Conservation (phyloP, 176 grass and related monocot genomes). For the Triticum dicoccoides region DNA sequence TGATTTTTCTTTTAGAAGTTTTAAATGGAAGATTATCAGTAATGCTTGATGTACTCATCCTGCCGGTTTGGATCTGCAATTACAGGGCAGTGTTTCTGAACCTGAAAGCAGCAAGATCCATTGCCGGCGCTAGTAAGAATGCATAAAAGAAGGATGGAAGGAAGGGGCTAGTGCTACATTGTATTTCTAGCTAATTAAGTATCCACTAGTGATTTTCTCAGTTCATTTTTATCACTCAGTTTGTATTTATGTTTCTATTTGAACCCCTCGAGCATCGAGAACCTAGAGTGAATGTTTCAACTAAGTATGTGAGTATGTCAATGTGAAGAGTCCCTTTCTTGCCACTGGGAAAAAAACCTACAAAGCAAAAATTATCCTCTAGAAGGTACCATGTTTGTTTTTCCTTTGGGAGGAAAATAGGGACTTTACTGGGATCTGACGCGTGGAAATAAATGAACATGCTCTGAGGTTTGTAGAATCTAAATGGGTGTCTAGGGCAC, state of each 20-base stretch:
- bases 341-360: neutral
- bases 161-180: neutral
- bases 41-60: conserved; percentile 11
- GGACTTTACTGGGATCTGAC: neutral
- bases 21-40: neutral
- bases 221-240: neutral
- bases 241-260: neutral
- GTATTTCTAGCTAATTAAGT: neutral
- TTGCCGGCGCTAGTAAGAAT: conserved; percentile 47
- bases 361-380: neutral
- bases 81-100: conserved; percentile 79
- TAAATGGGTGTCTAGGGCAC: neutral
- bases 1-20: neutral
- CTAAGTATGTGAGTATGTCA: neutral
- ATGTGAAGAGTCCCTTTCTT: neutral
- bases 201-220: neutral
- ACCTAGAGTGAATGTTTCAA: neutral
- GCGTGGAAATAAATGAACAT: neutral
- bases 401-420: neutral
- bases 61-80: conserved; percentile 26
- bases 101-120: conserved; percentile 74
- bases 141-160: conserved; percentile 33
- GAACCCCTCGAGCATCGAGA: neutral
- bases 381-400: neutral
- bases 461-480: neutral